phyloP scores from a whole-genome alignment of 768 basidiomycete species.

The Pluteus cervinus region DNA sequence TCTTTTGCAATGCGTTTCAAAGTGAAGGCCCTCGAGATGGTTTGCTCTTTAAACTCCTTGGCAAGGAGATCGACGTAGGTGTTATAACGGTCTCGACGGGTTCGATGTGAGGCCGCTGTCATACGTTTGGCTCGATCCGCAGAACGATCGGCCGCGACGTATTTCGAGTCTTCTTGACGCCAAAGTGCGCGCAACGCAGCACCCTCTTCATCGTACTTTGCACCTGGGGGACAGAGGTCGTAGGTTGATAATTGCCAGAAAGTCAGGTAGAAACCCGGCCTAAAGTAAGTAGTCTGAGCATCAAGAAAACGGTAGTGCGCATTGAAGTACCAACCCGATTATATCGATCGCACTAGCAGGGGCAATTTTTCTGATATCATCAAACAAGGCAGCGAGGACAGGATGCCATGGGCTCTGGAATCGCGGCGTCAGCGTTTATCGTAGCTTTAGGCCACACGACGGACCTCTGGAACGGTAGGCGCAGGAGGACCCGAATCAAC shows the following conservation, averaged over 20 bases:
- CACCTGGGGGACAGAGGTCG: conserved; percentile 74
- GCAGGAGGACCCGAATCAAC: conserved; percentile 29
- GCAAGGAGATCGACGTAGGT: conserved; percentile 51
- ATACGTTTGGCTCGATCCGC: conserved; percentile 55
- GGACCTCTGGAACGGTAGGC: conserved; percentile 32
- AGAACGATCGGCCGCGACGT: conserved; percentile 64
- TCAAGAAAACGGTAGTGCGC: conserved; percentile 3
- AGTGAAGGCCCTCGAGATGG: conserved; percentile 63
- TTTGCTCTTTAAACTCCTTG: conserved; percentile 74
- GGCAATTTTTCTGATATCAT: conserved; percentile 67
- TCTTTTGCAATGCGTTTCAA: conserved; percentile 72
- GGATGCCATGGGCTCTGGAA: conserved; percentile 75
- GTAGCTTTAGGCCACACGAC: conserved; percentile 7
- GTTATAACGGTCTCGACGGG: conserved; percentile 61
- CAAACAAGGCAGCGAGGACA: conserved; percentile 65
- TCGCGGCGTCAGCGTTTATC: not conserved
- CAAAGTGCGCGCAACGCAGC: conserved; percentile 53
- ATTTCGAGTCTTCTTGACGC: conserved; percentile 62
- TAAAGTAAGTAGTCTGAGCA: conserved; percentile 21
- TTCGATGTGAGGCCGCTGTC: conserved; percentile 52
- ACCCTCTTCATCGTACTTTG: conserved; percentile 77
- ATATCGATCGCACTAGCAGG: conserved; percentile 58
- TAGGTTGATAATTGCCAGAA: conserved; percentile 97
- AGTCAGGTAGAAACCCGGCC: conserved; percentile 88
- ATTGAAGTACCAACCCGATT: conserved; percentile 58